Conservation (phyloP, 2,329 filamentous ascomycete genomes). For the Colletotrichum ledebouriae region DNA sequence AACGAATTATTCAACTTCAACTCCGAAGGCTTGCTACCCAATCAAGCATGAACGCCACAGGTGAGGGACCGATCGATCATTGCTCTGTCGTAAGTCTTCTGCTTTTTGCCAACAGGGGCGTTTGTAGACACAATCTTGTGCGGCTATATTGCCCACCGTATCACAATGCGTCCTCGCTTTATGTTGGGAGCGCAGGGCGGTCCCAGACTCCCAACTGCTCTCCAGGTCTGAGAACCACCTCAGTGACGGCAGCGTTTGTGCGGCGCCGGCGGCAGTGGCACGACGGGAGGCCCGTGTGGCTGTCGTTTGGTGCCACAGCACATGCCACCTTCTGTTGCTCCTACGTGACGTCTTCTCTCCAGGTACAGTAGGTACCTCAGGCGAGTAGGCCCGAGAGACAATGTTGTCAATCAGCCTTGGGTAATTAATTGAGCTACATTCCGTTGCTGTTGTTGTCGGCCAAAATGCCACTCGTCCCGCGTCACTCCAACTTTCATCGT, state of each 20-base stretch:
- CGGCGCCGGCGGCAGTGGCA: conserved; percentile 24
- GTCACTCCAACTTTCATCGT: background rate
- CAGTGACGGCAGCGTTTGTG: conserved; percentile 4
- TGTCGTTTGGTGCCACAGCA: conserved; percentile 24
- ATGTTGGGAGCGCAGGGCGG: conserved; percentile 24
- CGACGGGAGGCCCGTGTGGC: conserved; percentile 31
- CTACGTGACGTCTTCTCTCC: background rate
- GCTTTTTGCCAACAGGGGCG: too few species aligned
- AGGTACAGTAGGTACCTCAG: too few species aligned
- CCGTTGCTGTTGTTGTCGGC: background rate
- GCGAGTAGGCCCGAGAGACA: background rate
- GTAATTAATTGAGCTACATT: conserved; percentile 6
- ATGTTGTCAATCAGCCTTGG: background rate
- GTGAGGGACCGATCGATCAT: background rate
- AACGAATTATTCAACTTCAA: too few species aligned
- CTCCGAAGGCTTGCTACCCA: too few species aligned
- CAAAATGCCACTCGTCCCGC: conserved; percentile 12
- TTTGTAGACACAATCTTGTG: conserved; percentile 14
- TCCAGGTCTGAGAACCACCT: conserved; percentile 9
- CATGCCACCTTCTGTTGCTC: conserved; percentile 10
- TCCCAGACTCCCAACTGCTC: background rate
- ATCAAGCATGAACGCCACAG: background rate
- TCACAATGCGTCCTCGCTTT: background rate
- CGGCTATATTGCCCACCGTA: background rate
- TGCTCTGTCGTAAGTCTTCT: background rate